Evolutionary conservation across 2,329 filamentous ascomycete genomes (phyloP), one percentile per base, ranked within the genome.

Genomic region (Trichoderma brevicompactum): DNA sequence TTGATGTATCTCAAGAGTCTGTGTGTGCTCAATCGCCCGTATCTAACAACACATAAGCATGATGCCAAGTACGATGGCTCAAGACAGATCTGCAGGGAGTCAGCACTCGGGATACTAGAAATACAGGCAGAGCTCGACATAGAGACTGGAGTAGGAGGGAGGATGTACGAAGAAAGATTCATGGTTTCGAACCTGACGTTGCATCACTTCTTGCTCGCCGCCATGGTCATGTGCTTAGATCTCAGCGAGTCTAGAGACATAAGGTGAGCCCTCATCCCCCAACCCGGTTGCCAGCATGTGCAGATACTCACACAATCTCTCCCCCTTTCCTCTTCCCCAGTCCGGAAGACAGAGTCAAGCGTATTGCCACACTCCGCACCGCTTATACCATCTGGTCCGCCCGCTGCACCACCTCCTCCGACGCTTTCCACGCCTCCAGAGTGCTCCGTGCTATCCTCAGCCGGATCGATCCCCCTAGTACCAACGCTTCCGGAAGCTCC

Each of bases 151-250:
- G 79, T 81, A 0, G 83, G 83, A 0, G 85, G 85, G 0, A 77
- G 82, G 19, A 73, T 88, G 66, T 78, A 81, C 64, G 78, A 81
- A 44, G 82, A 87, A 56, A 78, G 81, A 48, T 85, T 82, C 74
- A 83, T 87, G 76, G 72, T 87, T 7, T 81, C 81, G 3, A 81
- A 80, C 3, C 71, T 87, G 50, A 82, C 82, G 5, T 75, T 83
- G 23, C 83, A 86, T 40, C 83, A 87, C 68, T 88, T 86, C 66
- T 74, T 88, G 32, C 79, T 87, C 17, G 85, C 85, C 0, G 81
- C 84, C 12, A 88, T 87, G 83, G 82, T 88, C 46, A 70, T 88
- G 6, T 88, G 83, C 65, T 72, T 88, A 3, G 82, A 84, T 67
- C 72, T 83, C 12, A 77, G 75, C 28, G 79, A 81, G 67, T 77